Evolutionary conservation across 2,329 filamentous ascomycete species (phyloP).

Genomic region (Ceratocystis albifundus): DNA sequence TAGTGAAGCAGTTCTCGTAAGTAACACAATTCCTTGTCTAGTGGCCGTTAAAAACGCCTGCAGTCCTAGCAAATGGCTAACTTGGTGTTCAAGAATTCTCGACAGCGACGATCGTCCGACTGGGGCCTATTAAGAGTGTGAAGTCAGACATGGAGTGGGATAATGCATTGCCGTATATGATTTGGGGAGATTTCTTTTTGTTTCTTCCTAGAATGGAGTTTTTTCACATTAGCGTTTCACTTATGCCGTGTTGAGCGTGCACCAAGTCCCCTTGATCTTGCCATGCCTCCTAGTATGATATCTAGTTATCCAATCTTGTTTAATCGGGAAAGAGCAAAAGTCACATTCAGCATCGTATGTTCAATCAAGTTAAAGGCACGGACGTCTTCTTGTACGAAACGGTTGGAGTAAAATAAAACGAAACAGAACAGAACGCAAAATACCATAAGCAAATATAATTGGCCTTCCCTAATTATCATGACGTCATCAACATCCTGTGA

Average conservation of each 20-base stretch:
- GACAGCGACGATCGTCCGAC: constrained; percentile 7
- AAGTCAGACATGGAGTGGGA: not conserved
- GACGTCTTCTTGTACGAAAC: not conserved
- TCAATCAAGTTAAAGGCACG: not conserved
- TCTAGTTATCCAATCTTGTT: not conserved
- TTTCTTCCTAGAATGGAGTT: not conserved
- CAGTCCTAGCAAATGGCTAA: constrained; percentile 47
- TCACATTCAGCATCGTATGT: not conserved
- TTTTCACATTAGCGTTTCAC: not conserved
- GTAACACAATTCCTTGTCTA: not conserved
- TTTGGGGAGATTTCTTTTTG: not conserved
- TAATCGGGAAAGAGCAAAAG: not conserved
- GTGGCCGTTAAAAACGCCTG: constrained; percentile 30
- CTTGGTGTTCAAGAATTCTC: constrained; percentile 2
- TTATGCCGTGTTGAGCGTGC: not conserved
- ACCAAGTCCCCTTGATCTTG: not conserved
- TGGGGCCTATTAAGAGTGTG: not conserved
- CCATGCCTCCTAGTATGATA: not conserved
- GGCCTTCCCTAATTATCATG: not conserved
- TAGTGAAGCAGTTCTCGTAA: constrained; percentile 67
- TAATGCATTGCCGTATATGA: not conserved
- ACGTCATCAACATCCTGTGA: not conserved
- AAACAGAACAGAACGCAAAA: not conserved
- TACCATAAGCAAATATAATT: not conserved
- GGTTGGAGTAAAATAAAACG: not conserved